A percentile compares a stretch with the other conserved stretches of the same genome.
Evolutionary conservation across 352 stramenopile genomes (phyloP).

Genomic region (Plasmopara muralis): DNA sequence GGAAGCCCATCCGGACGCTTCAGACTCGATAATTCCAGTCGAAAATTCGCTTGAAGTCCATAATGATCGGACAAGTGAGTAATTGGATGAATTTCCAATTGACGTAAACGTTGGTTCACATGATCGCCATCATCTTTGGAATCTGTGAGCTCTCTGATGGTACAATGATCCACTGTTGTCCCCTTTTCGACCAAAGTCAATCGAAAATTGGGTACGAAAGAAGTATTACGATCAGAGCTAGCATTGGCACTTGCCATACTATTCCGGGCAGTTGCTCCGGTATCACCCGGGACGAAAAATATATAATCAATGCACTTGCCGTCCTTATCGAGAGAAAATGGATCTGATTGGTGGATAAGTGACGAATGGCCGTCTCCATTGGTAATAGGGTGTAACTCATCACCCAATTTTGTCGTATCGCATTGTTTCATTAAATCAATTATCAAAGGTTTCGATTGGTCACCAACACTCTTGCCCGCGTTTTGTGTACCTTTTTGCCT

Average conservation of each 20-base stretch:
- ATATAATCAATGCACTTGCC: constrained; percentile 87
- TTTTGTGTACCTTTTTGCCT: constrained; percentile 20
- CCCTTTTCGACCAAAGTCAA: constrained; percentile 35
- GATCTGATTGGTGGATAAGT: constrained; percentile 44
- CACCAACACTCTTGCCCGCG: constrained; percentile 5
- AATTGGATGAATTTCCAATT: constrained; percentile 31
- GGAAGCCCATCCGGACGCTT: constrained; percentile 35
- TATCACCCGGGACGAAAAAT: constrained; percentile 53
- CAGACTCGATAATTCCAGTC: constrained; percentile 38
- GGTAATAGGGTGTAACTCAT: constrained; percentile 62
- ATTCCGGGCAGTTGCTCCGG: constrained; percentile 5
- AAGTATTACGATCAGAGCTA: too few relatives aligned
- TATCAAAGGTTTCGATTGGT: constrained; percentile 16
- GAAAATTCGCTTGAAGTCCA: constrained; percentile 46
- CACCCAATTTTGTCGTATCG: constrained; percentile 40
- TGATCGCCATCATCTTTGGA: constrained; percentile 20
- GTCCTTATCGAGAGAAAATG: constrained; percentile 39
- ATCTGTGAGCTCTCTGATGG: constrained; percentile 28
- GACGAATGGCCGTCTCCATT: constrained; percentile 72
- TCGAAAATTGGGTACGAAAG: constrained; percentile 19
- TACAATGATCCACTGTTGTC: constrained; percentile 57
- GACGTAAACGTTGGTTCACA: constrained; percentile 6
- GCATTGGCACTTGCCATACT: too few relatives aligned
- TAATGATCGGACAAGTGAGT: constrained; percentile 82
- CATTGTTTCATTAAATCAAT: constrained; percentile 68